phyloP scores from a whole-genome alignment of 306 rosid species.

The Carpinus viminea region DNA sequence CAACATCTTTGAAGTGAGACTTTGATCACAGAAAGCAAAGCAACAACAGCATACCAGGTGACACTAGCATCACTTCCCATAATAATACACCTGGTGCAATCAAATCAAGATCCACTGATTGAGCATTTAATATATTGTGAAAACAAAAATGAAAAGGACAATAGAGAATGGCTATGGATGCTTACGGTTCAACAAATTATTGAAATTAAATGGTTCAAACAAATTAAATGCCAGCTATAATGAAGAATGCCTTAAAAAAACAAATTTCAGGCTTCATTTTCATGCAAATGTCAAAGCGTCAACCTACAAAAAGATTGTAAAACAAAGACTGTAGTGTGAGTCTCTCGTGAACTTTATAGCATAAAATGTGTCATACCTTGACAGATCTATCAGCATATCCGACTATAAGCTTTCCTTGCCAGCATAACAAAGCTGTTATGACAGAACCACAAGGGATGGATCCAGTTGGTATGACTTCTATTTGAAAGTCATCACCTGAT shows the following conservation, averaged over 20 bases:
- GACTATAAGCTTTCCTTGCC: slow-evolving; percentile 74
- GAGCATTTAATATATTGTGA: not conserved
- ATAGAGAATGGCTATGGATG: not conserved
- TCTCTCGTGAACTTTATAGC: slow-evolving; percentile 9
- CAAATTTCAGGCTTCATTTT: no score
- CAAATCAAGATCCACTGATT: slow-evolving; percentile 16
- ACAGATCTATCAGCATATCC: slow-evolving; percentile 69
- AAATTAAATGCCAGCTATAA: not conserved
- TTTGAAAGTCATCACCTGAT: slow-evolving; percentile 64
- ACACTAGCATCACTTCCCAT: slow-evolving; percentile 36
- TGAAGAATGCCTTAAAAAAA: no score
- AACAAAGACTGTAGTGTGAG: not conserved
- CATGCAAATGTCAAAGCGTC: not conserved
- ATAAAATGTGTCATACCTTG: slow-evolving; percentile 50
- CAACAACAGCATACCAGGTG: slow-evolving; percentile 21
- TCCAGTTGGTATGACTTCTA: slow-evolving; percentile 59
- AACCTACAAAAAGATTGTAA: not conserved
- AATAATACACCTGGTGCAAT: slow-evolving; percentile 61
- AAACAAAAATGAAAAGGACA: not conserved
- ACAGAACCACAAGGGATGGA: slow-evolving; percentile 59
- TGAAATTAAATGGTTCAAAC: not conserved
- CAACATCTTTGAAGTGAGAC: not conserved
- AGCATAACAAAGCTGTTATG: slow-evolving; percentile 62
- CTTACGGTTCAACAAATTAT: not conserved
- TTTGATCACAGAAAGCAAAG: slow-evolving; percentile 4